Percentiles rank a stretch among this genome's conserved stretches.
Conservation (phyloP, 2,329 filamentous ascomycete genomes). For the Chrysoporthe cubensis region DNA sequence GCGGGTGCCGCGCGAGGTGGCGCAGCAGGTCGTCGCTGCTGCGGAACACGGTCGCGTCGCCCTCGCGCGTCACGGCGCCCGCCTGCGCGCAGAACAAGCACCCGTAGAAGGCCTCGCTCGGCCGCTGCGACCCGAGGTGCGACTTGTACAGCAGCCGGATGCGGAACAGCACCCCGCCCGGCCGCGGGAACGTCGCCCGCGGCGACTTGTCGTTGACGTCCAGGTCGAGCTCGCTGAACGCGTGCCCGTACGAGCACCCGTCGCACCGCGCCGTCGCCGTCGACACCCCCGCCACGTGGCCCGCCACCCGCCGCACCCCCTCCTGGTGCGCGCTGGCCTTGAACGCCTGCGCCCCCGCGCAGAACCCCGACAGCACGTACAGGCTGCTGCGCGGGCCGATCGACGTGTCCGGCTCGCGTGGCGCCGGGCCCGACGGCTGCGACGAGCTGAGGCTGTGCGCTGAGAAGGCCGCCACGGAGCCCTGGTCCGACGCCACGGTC, state of each 20-base stretch:
- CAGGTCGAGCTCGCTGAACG: slow-evolving; percentile 25
- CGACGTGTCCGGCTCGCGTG: slow-evolving; percentile 34
- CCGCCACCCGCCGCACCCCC: slow-evolving; percentile 40
- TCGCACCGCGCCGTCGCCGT: slow-evolving; percentile 20
- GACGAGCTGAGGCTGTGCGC: slow-evolving; percentile 21
- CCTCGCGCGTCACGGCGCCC: slow-evolving; percentile 41
- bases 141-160: slow-evolving; percentile 49
- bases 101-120: slow-evolving; percentile 41
- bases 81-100: slow-evolving; percentile 46
- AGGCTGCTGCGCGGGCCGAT: slow-evolving; percentile 44
- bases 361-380: slow-evolving; percentile 42
- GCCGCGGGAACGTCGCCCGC: slow-evolving; percentile 20
- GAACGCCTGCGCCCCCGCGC: slow-evolving; percentile 44
- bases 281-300: slow-evolving; percentile 30
- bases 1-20: slow-evolving; percentile 46
- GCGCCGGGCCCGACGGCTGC: slow-evolving; percentile 16
- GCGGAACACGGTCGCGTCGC: slow-evolving; percentile 48
- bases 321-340: slow-evolving; percentile 40
- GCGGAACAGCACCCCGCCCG: slow-evolving; percentile 41
- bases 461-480: slow-evolving; percentile 21
- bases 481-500: slow-evolving; percentile 15
- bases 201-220: slow-evolving; percentile 21
- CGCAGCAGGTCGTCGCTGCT: slow-evolving; percentile 42
- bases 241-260: slow-evolving; percentile 29
- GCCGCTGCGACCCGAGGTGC: slow-evolving; percentile 40